Base-by-base conservation (phyloP, 1,139 yeast species). In the Pichia norvegensis region DNA sequence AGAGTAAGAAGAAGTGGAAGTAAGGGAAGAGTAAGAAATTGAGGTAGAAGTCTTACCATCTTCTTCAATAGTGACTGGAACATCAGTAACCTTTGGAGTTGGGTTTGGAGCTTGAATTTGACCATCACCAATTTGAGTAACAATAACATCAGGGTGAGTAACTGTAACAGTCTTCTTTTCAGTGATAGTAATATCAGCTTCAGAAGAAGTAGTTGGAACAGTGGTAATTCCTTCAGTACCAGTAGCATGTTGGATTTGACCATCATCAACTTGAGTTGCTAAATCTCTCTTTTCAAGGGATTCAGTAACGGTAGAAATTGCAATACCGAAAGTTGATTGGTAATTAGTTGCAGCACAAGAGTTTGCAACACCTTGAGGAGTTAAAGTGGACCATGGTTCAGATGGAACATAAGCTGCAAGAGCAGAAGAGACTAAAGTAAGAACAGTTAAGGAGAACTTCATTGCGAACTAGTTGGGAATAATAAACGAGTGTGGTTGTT, bases 311-410 rank as follows among this genome's bases (percentile, higher is more conserved):
- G 84, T 79, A 46, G 69, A 66, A 52, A 81, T 77, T 55, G 82
- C 83, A 58, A 82, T 81, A 68, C 88, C 88, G 59, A 81, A 82
- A 45, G 73, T 67, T 42, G 67, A 64, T 22, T 74, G 53, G 68
- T 78, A 78, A 57, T 77, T 78, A 40, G 74, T 56, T 67, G 76
- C 76, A 57, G 77, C 80, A 46, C 81, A 81, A 36, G 76, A 53
- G 10, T 43, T 33, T 50, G 74, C 75, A 38, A 78, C 66, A 25
- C 68, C 71, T 41, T 68, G 52, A 55, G 90, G 88, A 40, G 86
- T 81, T 67, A 81, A 73, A 43, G 86, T 78, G 33, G 86, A 71
- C 79, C 85, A 80, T 57, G 87, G 79, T 52, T 77, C 81, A 51
- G 84, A 63, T 64, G 87, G 81, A 65, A 78, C 74, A 63, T 73